A percentile compares a stretch with the other conserved stretches of the same genome.
Conservation (phyloP, 495 filamentous ascomycete genomes). For the Penicillium ucsense region DNA sequence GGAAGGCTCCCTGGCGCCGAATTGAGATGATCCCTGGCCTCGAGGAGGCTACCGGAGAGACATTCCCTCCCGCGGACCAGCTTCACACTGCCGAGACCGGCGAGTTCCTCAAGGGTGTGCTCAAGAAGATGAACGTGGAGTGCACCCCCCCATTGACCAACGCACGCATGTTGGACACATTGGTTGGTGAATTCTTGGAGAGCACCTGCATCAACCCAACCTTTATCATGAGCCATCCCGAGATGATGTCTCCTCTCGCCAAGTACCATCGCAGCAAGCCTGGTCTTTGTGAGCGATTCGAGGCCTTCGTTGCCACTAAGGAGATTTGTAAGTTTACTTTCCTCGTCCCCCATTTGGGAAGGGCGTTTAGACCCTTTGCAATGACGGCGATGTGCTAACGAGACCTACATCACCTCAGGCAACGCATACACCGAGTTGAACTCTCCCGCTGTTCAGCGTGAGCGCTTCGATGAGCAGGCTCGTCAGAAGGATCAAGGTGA, state of each 20-base stretch:
- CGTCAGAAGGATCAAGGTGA: constrained; percentile 93
- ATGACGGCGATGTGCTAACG: not conserved
- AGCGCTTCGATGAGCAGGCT: constrained; percentile 94
- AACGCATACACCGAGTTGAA: constrained; percentile 99
- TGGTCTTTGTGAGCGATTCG: constrained; percentile 92
- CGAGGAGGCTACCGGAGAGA: constrained; percentile 81
- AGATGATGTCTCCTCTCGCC: constrained; percentile 96
- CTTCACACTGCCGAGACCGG: constrained; percentile 83
- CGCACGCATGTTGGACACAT: constrained; percentile 94
- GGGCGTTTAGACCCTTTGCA: too few relatives aligned
- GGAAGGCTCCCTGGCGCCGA: constrained; percentile 87
- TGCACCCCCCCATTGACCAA: constrained; percentile 88
- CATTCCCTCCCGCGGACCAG: constrained; percentile 81
- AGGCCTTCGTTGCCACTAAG: constrained; percentile 96
- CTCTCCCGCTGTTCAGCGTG: constrained; percentile 87
- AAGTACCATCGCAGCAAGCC: constrained; percentile 78
- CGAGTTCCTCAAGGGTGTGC: constrained; percentile 71
- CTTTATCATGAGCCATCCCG: constrained; percentile 88
- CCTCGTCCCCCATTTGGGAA: not conserved
- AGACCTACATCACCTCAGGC: constrained; percentile 4
- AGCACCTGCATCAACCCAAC: constrained; percentile 89
- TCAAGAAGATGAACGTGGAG: constrained; percentile 84
- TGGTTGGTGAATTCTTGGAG: constrained; percentile 94
- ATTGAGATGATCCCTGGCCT: constrained; percentile 96
- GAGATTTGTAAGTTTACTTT: constrained; percentile 45